Evolutionary conservation across 2,329 filamentous ascomycete genomes (phyloP).

Genomic region (Venturia nashicola): DNA sequence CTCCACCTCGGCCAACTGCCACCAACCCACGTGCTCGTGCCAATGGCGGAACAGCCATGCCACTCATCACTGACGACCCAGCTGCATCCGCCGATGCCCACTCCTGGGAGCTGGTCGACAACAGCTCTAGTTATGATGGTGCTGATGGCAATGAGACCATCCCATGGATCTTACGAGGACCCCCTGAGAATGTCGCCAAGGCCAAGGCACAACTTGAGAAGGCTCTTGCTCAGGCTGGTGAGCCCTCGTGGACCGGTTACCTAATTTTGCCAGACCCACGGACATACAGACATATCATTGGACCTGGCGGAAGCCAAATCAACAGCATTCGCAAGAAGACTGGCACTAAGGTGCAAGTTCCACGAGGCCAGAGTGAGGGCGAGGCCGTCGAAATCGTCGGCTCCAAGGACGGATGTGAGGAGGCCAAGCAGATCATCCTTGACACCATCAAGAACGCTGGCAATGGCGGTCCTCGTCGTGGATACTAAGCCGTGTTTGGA

Average conservation of each 20-base stretch:
- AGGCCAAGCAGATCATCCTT: constrained; percentile 80
- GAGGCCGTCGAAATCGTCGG: constrained; percentile 90
- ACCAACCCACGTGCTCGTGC: constrained; percentile 33
- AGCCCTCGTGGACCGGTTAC: constrained; percentile 67
- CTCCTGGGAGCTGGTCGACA: constrained; percentile 74
- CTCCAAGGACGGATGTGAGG: constrained; percentile 64
- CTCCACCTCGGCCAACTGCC: constrained; percentile 55
- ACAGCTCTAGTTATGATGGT: constrained; percentile 37
- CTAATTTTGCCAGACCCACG: constrained; percentile 79
- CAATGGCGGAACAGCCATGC: constrained; percentile 51
- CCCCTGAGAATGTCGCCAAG: constrained; percentile 65
- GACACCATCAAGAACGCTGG: constrained; percentile 25
- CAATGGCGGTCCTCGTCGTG: background rate
- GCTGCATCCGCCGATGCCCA: constrained; percentile 51
- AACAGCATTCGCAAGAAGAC: constrained; percentile 88
- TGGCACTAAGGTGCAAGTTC: constrained; percentile 87
- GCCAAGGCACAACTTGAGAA: constrained; percentile 63
- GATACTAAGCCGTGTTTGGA: background rate
- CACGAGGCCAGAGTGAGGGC: constrained; percentile 52
- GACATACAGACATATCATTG: constrained; percentile 84
- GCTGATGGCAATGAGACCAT: constrained; percentile 44
- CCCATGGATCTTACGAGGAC: constrained; percentile 80
- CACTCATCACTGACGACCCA: constrained; percentile 85
- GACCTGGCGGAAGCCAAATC: constrained; percentile 78
- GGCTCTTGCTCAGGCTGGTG: constrained; percentile 59